These are phyloP conservation scores for Wickerhamiella galacta DNA, from an alignment of 805 yeast genomes.

Conservation along the genomic window DNA sequence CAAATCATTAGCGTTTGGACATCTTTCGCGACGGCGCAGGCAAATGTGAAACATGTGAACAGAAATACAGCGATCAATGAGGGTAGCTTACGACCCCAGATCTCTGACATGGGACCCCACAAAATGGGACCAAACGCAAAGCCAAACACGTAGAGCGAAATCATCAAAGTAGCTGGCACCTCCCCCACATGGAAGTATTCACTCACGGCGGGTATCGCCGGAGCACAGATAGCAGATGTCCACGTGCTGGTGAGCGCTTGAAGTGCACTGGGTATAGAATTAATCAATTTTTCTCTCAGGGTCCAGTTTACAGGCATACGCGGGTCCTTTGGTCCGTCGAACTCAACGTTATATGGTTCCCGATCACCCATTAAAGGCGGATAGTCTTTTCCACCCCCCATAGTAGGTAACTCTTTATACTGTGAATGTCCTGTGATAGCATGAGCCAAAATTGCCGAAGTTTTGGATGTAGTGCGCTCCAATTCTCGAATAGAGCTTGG, in stretches of 20 bases:
- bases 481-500: no score
- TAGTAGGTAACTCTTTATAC: conserved; percentile 1
- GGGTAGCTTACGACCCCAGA: conserved; percentile 35
- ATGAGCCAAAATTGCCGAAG: neutral
- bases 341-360: conserved; percentile 35
- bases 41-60: conserved; percentile 28
- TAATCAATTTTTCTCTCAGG: conserved; percentile 25
- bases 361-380: conserved; percentile 7
- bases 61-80: conserved; percentile 22
- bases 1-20: conserved; percentile 34
- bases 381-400: conserved; percentile 7
- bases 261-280: conserved; percentile 32
- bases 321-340: conserved; percentile 69
- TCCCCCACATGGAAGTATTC: neutral
- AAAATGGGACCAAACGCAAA: conserved; percentile 52
- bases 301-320: conserved; percentile 70
- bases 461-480: neutral
- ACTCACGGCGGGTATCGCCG: conserved; percentile 12
- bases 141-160: conserved; percentile 47
- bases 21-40: conserved; percentile 34
- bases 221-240: conserved; percentile 74
- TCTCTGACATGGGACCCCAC: conserved; percentile 45
- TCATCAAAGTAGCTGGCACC: conserved; percentile 33
- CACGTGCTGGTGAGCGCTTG: conserved; percentile 40
- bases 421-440: neutral